A percentile compares a stretch with the other conserved stretches of the same genome.
These are phyloP conservation scores for Acanthamoeba castellanii DNA, from an alignment of 208 protist species.

Conservation along the genomic window DNA sequence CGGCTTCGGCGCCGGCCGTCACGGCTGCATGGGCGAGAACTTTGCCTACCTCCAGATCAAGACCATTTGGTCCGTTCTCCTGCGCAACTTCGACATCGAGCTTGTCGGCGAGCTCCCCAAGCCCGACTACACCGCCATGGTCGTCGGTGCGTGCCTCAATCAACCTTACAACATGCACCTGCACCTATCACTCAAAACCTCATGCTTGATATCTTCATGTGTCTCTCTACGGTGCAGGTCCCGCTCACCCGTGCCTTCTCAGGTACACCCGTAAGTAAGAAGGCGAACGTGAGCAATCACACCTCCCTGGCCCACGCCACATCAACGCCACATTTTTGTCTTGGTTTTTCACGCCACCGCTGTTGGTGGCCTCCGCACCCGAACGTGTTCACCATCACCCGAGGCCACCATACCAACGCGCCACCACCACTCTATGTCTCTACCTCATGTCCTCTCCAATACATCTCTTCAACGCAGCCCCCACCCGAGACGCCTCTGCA, in stretches of 20 bases:
- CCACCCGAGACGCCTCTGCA: too few species aligned
- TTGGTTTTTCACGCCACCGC: neutral
- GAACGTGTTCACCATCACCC: too few species aligned
- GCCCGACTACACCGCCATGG: slow-evolving; percentile 90
- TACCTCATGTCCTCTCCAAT: too few species aligned
- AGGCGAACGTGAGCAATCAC: neutral
- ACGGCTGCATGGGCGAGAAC: slow-evolving; percentile 93
- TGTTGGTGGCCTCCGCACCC: too few species aligned
- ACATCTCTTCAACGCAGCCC: too few species aligned
- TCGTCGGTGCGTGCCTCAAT: slow-evolving; percentile 54
- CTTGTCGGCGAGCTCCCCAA: slow-evolving; percentile 89
- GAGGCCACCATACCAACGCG: too few species aligned
- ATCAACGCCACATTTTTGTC: neutral
- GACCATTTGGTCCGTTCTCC: slow-evolving; percentile 92
- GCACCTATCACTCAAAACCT: neutral
- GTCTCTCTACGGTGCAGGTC: neutral
- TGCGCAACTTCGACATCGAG: slow-evolving; percentile 94
- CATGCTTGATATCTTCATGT: neutral
- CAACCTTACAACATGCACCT: neutral
- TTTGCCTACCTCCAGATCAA: slow-evolving; percentile 95
- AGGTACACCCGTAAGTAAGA: slow-evolving; percentile 63
- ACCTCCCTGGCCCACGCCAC: too few species aligned
- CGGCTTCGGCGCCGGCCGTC: slow-evolving; percentile 90
- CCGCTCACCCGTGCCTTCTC: slow-evolving; percentile 27
- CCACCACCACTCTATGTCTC: too few species aligned